Conservation (phyloP, 805 yeast species). For the Schizosaccharomyces osmophilus region DNA sequence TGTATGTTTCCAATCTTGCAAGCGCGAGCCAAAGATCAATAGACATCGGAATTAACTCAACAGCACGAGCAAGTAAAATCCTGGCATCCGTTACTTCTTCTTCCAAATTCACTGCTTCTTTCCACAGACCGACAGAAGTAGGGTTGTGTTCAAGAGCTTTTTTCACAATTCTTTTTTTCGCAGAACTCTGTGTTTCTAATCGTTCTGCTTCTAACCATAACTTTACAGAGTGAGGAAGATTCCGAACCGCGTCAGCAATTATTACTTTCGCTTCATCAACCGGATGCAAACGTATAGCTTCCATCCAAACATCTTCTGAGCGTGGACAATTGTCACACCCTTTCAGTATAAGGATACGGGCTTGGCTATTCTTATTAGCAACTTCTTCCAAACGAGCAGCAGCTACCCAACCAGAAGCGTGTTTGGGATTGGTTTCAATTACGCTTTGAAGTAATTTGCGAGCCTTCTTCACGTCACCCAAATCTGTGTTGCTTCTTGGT, state of each 20-base stretch:
- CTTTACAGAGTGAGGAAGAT: slow-evolving; percentile 28
- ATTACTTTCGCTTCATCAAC: slow-evolving; percentile 29
- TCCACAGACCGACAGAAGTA: slow-evolving; percentile 38
- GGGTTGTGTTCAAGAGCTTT: slow-evolving; percentile 52
- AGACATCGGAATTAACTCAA: slow-evolving; percentile 40
- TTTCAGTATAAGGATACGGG: slow-evolving; percentile 37
- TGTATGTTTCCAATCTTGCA: slow-evolving; percentile 20
- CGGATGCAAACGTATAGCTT: slow-evolving; percentile 38
- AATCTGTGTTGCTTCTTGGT: slow-evolving; percentile 5
- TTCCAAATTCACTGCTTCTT: slow-evolving; percentile 35
- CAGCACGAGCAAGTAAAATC: slow-evolving; percentile 37
- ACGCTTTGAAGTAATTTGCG: slow-evolving; percentile 40
- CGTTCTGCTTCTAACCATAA: slow-evolving; percentile 55
- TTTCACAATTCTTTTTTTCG: slow-evolving; percentile 35
- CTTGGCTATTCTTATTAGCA: slow-evolving; percentile 29
- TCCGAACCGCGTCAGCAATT: slow-evolving; percentile 39
- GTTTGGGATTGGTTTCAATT: slow-evolving; percentile 45
- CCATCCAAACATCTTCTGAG: slow-evolving; percentile 62
- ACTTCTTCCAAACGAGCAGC: slow-evolving; percentile 56
- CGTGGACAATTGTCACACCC: slow-evolving; percentile 50
- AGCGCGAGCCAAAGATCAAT: slow-evolving; percentile 42
- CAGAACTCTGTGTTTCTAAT: slow-evolving; percentile 31
- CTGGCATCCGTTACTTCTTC: slow-evolving; percentile 23
- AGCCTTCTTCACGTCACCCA: slow-evolving; percentile 31
- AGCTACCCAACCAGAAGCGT: slow-evolving; percentile 66